Conservation (phyloP, 2,329 filamentous ascomycete species). For the Calonectria hawksworthii region DNA sequence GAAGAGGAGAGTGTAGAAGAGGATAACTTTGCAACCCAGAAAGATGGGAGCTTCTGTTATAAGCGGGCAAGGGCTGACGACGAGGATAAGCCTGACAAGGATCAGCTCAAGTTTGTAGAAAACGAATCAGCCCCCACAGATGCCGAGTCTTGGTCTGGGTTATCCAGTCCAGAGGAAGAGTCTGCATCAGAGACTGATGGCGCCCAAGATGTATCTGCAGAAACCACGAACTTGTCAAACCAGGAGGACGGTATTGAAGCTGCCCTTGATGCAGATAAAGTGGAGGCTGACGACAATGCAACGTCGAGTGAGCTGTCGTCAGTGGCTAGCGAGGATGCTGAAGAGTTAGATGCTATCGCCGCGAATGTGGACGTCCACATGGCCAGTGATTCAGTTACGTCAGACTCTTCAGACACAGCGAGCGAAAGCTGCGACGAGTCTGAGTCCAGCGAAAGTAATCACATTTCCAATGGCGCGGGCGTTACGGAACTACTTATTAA, state of each 20-base stretch:
- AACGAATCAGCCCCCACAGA: neutral
- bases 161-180: constrained; percentile 28
- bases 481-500: neutral
- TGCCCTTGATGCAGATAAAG: neutral
- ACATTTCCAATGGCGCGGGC: neutral
- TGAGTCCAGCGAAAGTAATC: neutral
- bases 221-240: neutral
- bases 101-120: neutral
- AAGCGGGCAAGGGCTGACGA: constrained; percentile 34
- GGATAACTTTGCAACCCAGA: constrained; percentile 45
- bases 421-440: neutral
- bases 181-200: constrained; percentile 11
- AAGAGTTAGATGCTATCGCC: constrained; percentile 13
- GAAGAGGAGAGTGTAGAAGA: neutral
- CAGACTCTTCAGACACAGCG: neutral
- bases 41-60: constrained; percentile 52
- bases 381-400: constrained; percentile 10
- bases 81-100: neutral
- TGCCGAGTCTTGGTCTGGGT: constrained; percentile 37
- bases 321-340: constrained; percentile 29
- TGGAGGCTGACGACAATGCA: neutral
- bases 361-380: neutral
- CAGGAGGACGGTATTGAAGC: neutral
- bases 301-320: constrained; percentile 37
- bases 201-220: neutral